A percentile compares a stretch with the other conserved stretches of the same genome.
phyloP scores from a whole-genome alignment of 306 rosid species.

The Rosa lucieae region DNA sequence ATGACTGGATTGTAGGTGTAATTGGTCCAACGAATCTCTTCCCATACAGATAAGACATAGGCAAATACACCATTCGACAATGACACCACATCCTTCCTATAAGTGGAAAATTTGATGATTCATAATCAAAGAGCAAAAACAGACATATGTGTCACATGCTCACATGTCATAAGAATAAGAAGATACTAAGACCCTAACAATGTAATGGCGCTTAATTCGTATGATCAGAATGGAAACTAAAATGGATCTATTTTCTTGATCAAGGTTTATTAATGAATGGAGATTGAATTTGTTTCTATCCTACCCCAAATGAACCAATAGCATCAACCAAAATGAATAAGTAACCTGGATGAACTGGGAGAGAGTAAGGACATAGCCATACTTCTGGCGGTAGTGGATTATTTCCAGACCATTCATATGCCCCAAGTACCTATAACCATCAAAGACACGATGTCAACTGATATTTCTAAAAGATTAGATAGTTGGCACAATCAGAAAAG shows the following conservation, averaged over 20 bases:
- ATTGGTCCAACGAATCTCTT: slow-evolving; percentile 67
- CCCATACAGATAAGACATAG: slow-evolving; percentile 47
- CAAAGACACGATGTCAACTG: neutral
- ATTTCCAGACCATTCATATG: slow-evolving; percentile 42
- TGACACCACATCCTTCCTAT: slow-evolving; percentile 44
- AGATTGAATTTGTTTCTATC: neutral
- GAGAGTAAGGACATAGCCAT: slow-evolving; percentile 36
- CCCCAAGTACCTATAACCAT: slow-evolving; percentile 33
- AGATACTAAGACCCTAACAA: neutral
- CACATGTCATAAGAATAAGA: neutral
- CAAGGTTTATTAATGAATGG: neutral
- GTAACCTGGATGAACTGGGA: slow-evolving; percentile 34
- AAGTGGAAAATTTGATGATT: neutral
- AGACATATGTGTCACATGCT: neutral
- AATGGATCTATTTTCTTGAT: neutral
- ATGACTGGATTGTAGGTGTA: slow-evolving; percentile 62
- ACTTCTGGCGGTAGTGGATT: slow-evolving; percentile 44
- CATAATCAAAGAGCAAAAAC: neutral
- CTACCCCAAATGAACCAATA: neutral
- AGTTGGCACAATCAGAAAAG: neutral
- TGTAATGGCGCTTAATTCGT: neutral
- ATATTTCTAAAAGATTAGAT: no score
- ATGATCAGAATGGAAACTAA: neutral
- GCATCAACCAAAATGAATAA: slow-evolving; percentile 8
- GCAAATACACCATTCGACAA: slow-evolving; percentile 43